A percentile compares a stretch with the other conserved stretches of the same genome.
Conservation (phyloP, 2,329 filamentous ascomycete genomes). For the Colletotrichum sp. region DNA sequence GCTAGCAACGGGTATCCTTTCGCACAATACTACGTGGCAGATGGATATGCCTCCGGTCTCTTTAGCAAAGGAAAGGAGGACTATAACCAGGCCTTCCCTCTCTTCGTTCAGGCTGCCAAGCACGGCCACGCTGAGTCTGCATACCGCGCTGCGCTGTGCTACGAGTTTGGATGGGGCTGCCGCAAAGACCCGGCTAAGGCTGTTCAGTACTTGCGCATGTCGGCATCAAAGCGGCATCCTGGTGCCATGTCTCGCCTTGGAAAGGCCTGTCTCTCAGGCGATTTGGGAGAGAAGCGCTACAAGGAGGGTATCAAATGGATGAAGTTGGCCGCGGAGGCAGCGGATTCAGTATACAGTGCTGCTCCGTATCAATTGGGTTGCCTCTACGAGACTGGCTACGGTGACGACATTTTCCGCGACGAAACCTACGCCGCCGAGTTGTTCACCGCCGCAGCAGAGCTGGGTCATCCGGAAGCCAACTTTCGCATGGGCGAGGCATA, state of each 20-base stretch:
- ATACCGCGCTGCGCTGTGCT: conserved; percentile 91
- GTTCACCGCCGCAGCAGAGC: conserved; percentile 91
- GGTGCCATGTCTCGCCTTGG: conserved; percentile 93
- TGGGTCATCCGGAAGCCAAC: conserved; percentile 86
- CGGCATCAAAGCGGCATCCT: conserved; percentile 92
- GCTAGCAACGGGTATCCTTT: conserved; percentile 92
- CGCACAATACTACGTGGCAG: conserved; percentile 95
- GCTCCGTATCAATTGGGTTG: conserved; percentile 90
- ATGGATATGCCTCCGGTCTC: conserved; percentile 91
- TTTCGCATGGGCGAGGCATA: conserved; percentile 95
- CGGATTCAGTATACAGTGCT: conserved; percentile 89
- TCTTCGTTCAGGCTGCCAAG: conserved; percentile 93
- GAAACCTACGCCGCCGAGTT: conserved; percentile 89
- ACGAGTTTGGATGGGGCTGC: conserved; percentile 98
- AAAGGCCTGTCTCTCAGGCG: conserved; percentile 86
- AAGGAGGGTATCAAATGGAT: conserved; percentile 96
- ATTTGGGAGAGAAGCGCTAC: conserved; percentile 86
- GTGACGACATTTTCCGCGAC: conserved; percentile 92
- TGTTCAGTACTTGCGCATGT: conserved; percentile 88
- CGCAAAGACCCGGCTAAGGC: conserved; percentile 90
- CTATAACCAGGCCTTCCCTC: conserved; percentile 86
- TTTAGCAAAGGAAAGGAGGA: conserved; percentile 96
- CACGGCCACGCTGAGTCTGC: conserved; percentile 96
- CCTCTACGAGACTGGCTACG: conserved; percentile 91
- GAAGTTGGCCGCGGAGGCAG: conserved; percentile 88